These are phyloP conservation scores for Macrolepiota albuminosa DNA, from an alignment of 768 basidiomycete species.

Conservation along the genomic window DNA sequence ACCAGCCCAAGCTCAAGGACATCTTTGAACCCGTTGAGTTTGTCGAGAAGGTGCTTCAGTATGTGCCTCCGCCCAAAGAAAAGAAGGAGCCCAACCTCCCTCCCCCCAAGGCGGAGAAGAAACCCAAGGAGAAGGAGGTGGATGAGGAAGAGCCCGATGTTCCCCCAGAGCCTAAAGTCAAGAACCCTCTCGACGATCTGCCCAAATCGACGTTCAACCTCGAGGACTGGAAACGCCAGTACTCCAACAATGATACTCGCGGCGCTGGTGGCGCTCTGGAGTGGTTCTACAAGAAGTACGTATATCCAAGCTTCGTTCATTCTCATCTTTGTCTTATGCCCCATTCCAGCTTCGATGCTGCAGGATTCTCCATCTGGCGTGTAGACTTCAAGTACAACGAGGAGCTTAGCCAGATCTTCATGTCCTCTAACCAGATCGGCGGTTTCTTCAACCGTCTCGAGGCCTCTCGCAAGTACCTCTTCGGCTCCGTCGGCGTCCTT, in stretches of 20 bases:
- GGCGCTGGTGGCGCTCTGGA: conserved; percentile 80
- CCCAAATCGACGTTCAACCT: conserved; percentile 86
- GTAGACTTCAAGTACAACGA: conserved; percentile 97
- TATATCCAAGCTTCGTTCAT: too few relatives aligned
- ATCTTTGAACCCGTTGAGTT: conserved; percentile 58
- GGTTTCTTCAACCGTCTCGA: conserved; percentile 99
- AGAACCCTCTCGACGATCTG: conserved; percentile 91
- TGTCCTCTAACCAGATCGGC: conserved; percentile 90
- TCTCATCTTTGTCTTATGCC: too few relatives aligned
- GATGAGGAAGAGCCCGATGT: conserved; percentile 66
- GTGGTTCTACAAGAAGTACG: conserved; percentile 94
- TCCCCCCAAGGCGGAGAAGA: conserved; percentile 56
- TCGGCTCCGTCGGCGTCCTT: conserved; percentile 89
- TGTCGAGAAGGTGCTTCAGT: conserved; percentile 67
- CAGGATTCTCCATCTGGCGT: conserved; percentile 87
- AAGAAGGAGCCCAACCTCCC: conserved; percentile 60
- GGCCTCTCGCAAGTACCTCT: conserved; percentile 94
- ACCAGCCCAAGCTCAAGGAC: conserved; percentile 72
- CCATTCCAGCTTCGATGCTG: conserved; percentile 67
- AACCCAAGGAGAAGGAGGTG: conserved; percentile 87
- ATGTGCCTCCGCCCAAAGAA: conserved; percentile 71
- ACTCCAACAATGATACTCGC: conserved; percentile 96
- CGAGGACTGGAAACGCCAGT: conserved; percentile 96
- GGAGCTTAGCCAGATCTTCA: conserved; percentile 89
- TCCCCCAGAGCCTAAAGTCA: conserved; percentile 83